Percentiles rank a stretch among this genome's conserved stretches.
phyloP scores from a whole-genome alignment of 768 basidiomycete species.

The Strobilomyces confusus region DNA sequence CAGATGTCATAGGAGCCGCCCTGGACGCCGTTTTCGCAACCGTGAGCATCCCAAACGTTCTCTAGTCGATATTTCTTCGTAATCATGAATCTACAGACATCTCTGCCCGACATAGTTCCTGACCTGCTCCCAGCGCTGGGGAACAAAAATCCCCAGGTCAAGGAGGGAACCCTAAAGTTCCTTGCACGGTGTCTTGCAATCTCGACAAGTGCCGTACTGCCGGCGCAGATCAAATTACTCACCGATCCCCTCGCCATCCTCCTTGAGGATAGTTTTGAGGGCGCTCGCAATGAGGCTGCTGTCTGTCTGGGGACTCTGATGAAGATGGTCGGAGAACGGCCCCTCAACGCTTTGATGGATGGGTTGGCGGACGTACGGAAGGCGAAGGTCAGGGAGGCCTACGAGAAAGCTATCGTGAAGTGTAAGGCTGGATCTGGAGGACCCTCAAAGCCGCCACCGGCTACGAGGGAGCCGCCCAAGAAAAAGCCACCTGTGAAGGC shows the following conservation, averaged over 20 bases:
- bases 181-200: constrained; percentile 71
- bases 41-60: constrained; percentile 45
- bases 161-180: constrained; percentile 89
- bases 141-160: constrained; percentile 95
- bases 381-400: constrained; percentile 90
- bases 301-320: constrained; percentile 83
- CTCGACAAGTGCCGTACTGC: constrained; percentile 65
- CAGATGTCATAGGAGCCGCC: constrained; percentile 82
- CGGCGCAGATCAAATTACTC: constrained; percentile 75
- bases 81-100: constrained; percentile 47
- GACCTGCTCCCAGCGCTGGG: constrained; percentile 74
- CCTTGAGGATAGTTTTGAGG: constrained; percentile 86
- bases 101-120: constrained; percentile 75
- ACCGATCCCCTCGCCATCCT: constrained; percentile 71
- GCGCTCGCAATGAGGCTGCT: constrained; percentile 88
- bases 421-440: constrained; percentile 65
- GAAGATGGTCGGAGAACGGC: constrained; percentile 96
- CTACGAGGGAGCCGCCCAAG: constrained; percentile 34
- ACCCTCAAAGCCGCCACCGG: constrained; percentile 38
- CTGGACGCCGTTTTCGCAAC: constrained; percentile 85
- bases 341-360: constrained; percentile 84
- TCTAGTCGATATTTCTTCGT: background rate
- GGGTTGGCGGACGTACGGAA: constrained; percentile 82
- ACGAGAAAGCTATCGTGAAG: constrained; percentile 88
- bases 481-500: constrained; percentile 37